These are phyloP conservation scores for Claviceps fusiformis DNA, from an alignment of 2,329 filamentous ascomycete genomes.

Conservation along the genomic window DNA sequence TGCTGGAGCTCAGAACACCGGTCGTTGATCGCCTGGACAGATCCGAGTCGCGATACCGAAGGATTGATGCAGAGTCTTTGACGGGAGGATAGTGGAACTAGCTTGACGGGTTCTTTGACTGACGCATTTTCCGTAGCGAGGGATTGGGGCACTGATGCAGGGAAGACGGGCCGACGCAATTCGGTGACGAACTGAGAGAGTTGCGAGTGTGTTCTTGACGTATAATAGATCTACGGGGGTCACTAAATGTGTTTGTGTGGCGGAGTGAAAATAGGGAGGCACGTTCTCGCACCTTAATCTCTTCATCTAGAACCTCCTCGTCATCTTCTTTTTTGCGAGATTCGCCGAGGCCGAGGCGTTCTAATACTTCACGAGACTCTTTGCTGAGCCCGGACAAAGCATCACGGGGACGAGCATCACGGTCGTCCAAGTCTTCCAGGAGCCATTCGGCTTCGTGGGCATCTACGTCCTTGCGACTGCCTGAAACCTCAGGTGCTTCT, in stretches of 20 bases:
- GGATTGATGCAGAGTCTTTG: slow-evolving; percentile 87
- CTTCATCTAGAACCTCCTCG: slow-evolving; percentile 40
- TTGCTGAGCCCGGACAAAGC: slow-evolving; percentile 50
- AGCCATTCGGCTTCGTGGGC: slow-evolving; percentile 58
- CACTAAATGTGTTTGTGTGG: slow-evolving; percentile 12
- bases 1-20: slow-evolving; percentile 83
- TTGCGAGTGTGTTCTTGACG: slow-evolving; percentile 86
- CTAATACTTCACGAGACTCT: slow-evolving; percentile 62
- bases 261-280: not conserved
- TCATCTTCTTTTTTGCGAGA: slow-evolving; percentile 23
- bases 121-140: slow-evolving; percentile 16
- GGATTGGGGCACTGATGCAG: slow-evolving; percentile 48
- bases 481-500: slow-evolving; percentile 19
- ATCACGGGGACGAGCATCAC: slow-evolving; percentile 18
- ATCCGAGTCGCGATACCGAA: slow-evolving; percentile 56
- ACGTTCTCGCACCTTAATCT: slow-evolving; percentile 45
- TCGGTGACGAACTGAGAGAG: slow-evolving; percentile 79
- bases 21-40: slow-evolving; percentile 79
- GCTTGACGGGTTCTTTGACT: slow-evolving; percentile 45
- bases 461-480: slow-evolving; percentile 10
- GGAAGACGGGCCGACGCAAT: slow-evolving; percentile 62
- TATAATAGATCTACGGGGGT: slow-evolving; percentile 60
- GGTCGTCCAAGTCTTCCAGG: slow-evolving; percentile 55
- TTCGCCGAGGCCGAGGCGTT: slow-evolving; percentile 42
- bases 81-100: slow-evolving; percentile 71